These are phyloP conservation scores for Euryodendron excelsum DNA, from an alignment of 148 eudicot species.

Conservation along the genomic window DNA sequence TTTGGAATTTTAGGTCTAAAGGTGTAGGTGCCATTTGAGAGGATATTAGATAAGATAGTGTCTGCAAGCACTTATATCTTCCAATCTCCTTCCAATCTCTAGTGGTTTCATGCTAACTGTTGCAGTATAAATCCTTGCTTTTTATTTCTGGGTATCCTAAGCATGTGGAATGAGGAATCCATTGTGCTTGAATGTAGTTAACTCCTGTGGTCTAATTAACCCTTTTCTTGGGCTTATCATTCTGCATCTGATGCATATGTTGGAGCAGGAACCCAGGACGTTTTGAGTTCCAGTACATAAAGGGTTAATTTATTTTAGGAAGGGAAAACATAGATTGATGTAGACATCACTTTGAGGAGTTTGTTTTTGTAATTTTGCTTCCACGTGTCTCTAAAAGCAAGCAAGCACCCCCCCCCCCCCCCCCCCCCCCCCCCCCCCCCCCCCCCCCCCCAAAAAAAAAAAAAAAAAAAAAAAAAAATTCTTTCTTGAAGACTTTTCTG, in stretches of 20 bases:
- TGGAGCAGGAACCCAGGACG: not conserved
- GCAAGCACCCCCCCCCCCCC: no score
- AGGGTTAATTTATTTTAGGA: not conserved
- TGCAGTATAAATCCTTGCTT: not conserved
- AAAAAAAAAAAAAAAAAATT: no score
- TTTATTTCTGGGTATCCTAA: not conserved
- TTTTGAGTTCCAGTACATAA: not conserved
- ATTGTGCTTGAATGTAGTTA: not conserved
- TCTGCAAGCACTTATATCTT: not conserved
- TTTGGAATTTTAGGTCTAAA: not conserved
- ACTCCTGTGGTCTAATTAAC: not conserved
- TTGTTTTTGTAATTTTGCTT: not conserved
- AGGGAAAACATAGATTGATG: not conserved
- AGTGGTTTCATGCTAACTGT: conserved; percentile 1
- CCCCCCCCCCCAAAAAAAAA: no score
- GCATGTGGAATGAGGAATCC: not conserved
- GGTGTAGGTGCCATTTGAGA: not conserved
- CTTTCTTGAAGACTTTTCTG: no score
- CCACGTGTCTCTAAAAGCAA: not conserved
- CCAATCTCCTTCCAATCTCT: not conserved
- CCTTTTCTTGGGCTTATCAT: no score
- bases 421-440: no score
- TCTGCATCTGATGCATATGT: not conserved
- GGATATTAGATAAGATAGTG: not conserved
- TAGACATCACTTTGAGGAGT: not conserved